Conservation (phyloP, 2,329 filamentous ascomycete species). For the Diaporthe sp. region DNA sequence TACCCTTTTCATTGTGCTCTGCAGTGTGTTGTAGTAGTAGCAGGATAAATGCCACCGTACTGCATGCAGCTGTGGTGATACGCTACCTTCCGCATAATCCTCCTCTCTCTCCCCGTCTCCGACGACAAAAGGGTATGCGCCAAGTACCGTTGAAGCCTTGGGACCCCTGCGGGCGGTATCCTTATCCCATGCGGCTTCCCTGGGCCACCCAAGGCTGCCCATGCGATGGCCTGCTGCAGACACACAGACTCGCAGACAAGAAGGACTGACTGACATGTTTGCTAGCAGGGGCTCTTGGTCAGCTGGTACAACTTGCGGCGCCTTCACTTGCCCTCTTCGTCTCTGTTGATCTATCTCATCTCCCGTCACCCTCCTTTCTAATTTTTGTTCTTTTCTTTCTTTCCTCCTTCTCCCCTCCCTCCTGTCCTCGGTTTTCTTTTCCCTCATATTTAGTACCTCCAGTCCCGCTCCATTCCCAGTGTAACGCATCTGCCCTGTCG, state of each 20-base stretch:
- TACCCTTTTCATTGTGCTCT: background rate
- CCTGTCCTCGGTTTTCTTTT: background rate
- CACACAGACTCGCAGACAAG: conserved; percentile 6
- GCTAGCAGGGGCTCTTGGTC: conserved; percentile 35
- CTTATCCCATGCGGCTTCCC: conserved; percentile 8
- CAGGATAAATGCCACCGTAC: background rate
- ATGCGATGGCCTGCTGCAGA: conserved; percentile 1
- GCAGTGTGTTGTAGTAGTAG: background rate
- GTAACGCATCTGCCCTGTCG: conserved; percentile 23
- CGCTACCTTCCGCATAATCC: background rate
- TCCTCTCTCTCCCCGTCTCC: background rate
- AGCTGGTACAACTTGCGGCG: conserved; percentile 36
- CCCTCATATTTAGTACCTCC: background rate
- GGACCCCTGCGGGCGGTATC: conserved; percentile 16
- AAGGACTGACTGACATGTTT: conserved; percentile 19
- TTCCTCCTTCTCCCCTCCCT: background rate
- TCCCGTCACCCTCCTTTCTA: background rate
- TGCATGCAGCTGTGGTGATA: background rate
- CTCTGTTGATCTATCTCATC: conserved; percentile 36
- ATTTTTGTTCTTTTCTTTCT: background rate
- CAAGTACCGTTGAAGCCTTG: background rate
- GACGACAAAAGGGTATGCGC: conserved; percentile 6
- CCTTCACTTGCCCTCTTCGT: conserved; percentile 1
- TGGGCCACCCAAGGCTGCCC: conserved; percentile 12
- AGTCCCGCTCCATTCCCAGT: background rate